phyloP scores from a whole-genome alignment of 495 filamentous ascomycete genomes.

The Usnea hakonensis region DNA sequence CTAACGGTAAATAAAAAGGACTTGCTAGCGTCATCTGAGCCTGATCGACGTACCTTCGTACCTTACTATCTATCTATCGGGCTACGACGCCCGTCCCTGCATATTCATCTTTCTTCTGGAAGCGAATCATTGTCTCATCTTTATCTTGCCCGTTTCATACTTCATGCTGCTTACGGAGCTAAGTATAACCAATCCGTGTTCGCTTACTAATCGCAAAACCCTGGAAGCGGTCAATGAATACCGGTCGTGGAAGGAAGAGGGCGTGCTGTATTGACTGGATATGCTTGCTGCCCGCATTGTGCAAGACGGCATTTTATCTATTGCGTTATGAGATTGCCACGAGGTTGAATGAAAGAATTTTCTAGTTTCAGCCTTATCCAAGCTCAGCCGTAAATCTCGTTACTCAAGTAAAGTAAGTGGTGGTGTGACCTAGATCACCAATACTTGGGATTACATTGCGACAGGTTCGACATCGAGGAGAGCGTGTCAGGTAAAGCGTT shows the following conservation, averaged over 20 bases:
- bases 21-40: slow-evolving; percentile 9
- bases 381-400: no score
- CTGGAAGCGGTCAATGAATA: neutral
- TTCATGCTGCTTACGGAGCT: neutral
- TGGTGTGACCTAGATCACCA: neutral
- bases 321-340: neutral
- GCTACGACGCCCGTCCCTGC: no score
- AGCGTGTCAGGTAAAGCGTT: no score
- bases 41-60: neutral
- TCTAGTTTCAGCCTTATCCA: neutral
- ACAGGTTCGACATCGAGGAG: no score
- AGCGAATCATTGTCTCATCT: neutral
- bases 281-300: neutral
- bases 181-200: no score
- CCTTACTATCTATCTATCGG: neutral
- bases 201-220: neutral
- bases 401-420: neutral
- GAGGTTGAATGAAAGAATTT: slow-evolving; percentile 1
- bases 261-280: slow-evolving; percentile 9
- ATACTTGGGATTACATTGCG: neutral
- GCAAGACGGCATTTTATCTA: slow-evolving; percentile 13
- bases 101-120: neutral
- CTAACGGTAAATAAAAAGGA: slow-evolving; percentile 11
- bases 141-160: slow-evolving; percentile 7
- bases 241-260: slow-evolving; percentile 1